Conservation (phyloP, 2,329 filamentous ascomycete species). For the Penicillium sp. region DNA sequence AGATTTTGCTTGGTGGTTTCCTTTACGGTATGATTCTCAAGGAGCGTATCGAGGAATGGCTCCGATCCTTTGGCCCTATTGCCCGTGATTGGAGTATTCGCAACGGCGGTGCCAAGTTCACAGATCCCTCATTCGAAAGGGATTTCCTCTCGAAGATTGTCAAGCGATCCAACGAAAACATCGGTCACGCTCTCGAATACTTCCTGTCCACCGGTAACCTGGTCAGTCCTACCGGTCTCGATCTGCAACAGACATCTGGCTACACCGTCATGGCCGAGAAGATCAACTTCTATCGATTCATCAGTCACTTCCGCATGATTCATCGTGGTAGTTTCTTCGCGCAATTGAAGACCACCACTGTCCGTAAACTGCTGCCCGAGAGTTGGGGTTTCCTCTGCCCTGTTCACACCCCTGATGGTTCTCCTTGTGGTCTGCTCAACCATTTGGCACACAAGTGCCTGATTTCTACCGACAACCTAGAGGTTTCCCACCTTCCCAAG, state of each 20-base stretch:
- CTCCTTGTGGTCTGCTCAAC: slow-evolving; percentile 91
- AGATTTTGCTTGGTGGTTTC: slow-evolving; percentile 90
- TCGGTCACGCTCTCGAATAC: slow-evolving; percentile 87
- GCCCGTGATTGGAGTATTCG: slow-evolving; percentile 60
- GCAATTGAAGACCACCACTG: slow-evolving; percentile 94
- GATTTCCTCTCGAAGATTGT: slow-evolving; percentile 82
- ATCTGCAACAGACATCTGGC: slow-evolving; percentile 91
- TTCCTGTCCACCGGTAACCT: slow-evolving; percentile 96
- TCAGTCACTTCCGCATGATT: slow-evolving; percentile 98
- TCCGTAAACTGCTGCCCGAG: slow-evolving; percentile 91
- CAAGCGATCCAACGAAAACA: slow-evolving; percentile 80
- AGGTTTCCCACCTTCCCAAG: slow-evolving; percentile 74
- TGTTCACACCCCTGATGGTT: slow-evolving; percentile 95
- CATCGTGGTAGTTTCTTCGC: slow-evolving; percentile 99
- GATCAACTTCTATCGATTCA: slow-evolving; percentile 98
- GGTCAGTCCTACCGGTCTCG: slow-evolving; percentile 85
- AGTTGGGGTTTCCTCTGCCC: slow-evolving; percentile 98
- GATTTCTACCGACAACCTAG: slow-evolving; percentile 75
- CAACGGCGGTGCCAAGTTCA: slow-evolving; percentile 64
- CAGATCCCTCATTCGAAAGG: slow-evolving; percentile 73
- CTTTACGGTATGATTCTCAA: slow-evolving; percentile 95
- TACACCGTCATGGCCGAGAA: slow-evolving; percentile 98
- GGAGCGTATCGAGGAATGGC: slow-evolving; percentile 88
- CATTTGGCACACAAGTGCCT: slow-evolving; percentile 95
- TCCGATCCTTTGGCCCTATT: slow-evolving; percentile 65